Conservation (phyloP, 2,329 filamentous ascomycete species). For the Neoscytalidium dimidiatum region DNA sequence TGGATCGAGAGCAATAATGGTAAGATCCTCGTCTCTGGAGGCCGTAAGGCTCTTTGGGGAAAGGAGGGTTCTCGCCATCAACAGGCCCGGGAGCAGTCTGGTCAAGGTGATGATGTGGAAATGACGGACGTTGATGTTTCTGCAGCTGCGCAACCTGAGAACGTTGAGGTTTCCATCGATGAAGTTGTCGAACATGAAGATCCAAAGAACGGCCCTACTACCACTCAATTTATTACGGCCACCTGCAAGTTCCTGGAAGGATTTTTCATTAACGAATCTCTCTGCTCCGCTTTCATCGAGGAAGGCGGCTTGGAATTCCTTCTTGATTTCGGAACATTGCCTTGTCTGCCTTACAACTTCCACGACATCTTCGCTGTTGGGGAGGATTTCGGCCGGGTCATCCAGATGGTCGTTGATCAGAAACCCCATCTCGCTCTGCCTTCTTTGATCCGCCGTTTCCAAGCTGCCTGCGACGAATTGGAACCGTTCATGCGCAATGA, state of each 20-base stretch:
- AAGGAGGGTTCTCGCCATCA: conserved; percentile 39
- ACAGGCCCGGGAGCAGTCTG: conserved; percentile 22
- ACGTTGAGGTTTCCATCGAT: conserved; percentile 31
- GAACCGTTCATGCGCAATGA: conserved; percentile 38
- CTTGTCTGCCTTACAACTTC: conserved; percentile 75
- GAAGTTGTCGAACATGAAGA: conserved; percentile 52
- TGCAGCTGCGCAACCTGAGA: conserved; percentile 1
- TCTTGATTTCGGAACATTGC: conserved; percentile 79
- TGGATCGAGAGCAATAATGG: conserved; percentile 63
- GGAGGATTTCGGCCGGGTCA: conserved; percentile 70
- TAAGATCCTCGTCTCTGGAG: conserved; percentile 61
- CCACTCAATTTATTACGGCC: conserved; percentile 72
- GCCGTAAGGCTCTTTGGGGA: conserved; percentile 47
- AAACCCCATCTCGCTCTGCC: conserved; percentile 81
- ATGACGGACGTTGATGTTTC: conserved; percentile 59
- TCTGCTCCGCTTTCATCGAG: conserved; percentile 75
- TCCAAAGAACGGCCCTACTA: conserved; percentile 53
- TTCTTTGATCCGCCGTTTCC: conserved; percentile 73
- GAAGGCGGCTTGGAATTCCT: conserved; percentile 80
- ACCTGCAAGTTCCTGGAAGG: conserved; percentile 75
- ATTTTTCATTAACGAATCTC: conserved; percentile 72
- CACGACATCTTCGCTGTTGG: conserved; percentile 58
- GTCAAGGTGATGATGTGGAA: conserved; percentile 55
- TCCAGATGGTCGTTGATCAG: conserved; percentile 77
- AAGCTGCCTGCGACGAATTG: conserved; percentile 68